These are phyloP conservation scores for Paraphysoderma sedebokerense DNA, from an alignment of 371 early-diverging fungal genomes.

Conservation along the genomic window DNA sequence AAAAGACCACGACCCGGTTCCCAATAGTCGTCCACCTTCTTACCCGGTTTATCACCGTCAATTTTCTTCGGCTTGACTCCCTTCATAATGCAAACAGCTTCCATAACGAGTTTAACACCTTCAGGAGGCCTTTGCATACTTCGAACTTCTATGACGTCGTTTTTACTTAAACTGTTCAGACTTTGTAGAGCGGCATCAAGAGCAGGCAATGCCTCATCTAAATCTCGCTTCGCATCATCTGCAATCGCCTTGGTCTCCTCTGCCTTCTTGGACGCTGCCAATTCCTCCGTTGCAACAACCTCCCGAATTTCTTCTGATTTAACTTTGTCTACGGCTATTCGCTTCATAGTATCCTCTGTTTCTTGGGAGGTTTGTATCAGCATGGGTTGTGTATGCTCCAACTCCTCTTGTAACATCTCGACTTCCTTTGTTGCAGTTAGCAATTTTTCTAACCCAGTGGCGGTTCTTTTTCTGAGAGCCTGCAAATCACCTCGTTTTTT, in stretches of 20 bases:
- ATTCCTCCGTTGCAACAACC: constrained; percentile 23
- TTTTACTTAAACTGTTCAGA: constrained; percentile 33
- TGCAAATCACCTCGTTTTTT: constrained; percentile 31
- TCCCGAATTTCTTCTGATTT: constrained; percentile 34
- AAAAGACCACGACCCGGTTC: constrained; percentile 30
- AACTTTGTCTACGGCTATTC: constrained; percentile 35
- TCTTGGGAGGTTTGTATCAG: constrained; percentile 34
- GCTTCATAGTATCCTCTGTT: constrained; percentile 35
- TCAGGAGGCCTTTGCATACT: constrained; percentile 49
- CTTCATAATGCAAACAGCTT: constrained; percentile 43
- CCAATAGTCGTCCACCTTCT: constrained; percentile 43
- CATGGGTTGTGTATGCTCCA: constrained; percentile 40
- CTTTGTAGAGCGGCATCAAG: constrained; percentile 37
- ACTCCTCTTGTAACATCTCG: constrained; percentile 33
- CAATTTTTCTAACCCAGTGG: constrained; percentile 35
- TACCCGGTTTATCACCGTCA: constrained; percentile 36
- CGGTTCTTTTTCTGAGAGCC: constrained; percentile 30
- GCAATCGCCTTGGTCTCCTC: constrained; percentile 38
- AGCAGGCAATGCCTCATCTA: constrained; percentile 39
- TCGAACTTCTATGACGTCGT: constrained; percentile 43
- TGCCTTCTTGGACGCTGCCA: constrained; percentile 29
- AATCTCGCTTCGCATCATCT: constrained; percentile 37
- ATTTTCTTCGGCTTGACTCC: constrained; percentile 36
- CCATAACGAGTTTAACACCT: constrained; percentile 41
- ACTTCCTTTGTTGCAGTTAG: constrained; percentile 37